phyloP scores from a whole-genome alignment of 495 filamentous ascomycete genomes.

The Opeltia flavorubescens region DNA sequence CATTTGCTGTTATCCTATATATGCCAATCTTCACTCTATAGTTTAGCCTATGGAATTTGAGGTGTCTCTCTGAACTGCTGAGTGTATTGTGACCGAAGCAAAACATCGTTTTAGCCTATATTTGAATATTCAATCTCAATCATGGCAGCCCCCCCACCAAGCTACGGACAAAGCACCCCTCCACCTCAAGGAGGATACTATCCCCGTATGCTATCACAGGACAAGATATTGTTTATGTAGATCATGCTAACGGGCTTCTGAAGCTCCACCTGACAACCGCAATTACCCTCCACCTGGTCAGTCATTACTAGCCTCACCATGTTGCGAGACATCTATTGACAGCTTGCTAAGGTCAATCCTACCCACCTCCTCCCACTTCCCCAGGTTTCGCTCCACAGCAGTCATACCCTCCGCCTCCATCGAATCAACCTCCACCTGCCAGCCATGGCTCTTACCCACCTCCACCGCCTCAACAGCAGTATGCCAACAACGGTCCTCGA shows the following conservation, averaged over 20 bases:
- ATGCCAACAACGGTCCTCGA: constrained; percentile 10
- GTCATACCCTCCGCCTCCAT: constrained; percentile 25
- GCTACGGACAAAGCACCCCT: constrained; percentile 9
- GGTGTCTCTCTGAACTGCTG: neutral
- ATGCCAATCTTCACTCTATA: too few species aligned
- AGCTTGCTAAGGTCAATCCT: constrained; percentile 7
- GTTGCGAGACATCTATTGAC: neutral
- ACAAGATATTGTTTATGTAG: neutral
- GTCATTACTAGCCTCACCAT: neutral
- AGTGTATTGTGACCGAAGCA: neutral
- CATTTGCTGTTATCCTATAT: too few species aligned
- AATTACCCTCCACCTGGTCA: constrained; percentile 9
- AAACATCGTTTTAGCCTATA: neutral
- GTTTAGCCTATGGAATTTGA: too few species aligned
- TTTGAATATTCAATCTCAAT: neutral
- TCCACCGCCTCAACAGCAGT: constrained; percentile 18
- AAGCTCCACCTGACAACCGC: constrained; percentile 15
- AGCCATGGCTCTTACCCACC: constrained; percentile 11
- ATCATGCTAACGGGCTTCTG: neutral
- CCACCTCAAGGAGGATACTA: constrained; percentile 8
- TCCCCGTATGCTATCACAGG: constrained; percentile 6
- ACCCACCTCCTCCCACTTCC: constrained; percentile 17
- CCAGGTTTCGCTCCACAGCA: constrained; percentile 22
- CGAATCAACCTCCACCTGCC: constrained; percentile 12
- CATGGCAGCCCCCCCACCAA: constrained; percentile 13